These are phyloP conservation scores for Cryphonectria carpinicola DNA, from an alignment of 2,329 filamentous ascomycete genomes.

Conservation along the genomic window DNA sequence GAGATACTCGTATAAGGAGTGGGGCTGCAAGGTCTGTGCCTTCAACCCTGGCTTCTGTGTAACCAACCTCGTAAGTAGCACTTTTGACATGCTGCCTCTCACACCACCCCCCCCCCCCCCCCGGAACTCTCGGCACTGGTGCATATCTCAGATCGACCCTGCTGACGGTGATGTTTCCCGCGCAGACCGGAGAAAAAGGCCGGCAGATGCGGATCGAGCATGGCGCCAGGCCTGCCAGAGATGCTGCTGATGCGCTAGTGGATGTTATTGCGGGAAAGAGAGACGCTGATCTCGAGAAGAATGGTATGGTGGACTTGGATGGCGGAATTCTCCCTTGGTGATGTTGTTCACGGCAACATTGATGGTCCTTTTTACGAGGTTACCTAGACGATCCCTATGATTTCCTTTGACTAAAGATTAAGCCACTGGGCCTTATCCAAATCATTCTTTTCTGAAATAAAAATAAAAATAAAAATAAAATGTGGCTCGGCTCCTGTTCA, in stretches of 20 bases:
- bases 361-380: not conserved
- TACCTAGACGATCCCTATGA: no score
- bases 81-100: not conserved
- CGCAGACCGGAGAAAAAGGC: constrained; percentile 34
- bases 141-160: not conserved
- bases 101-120: not conserved
- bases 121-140: not conserved
- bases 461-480: not conserved
- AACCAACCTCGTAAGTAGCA: constrained; percentile 34
- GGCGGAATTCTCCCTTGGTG: constrained; percentile 2
- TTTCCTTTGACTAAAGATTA: not conserved
- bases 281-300: constrained; percentile 35
- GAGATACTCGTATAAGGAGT: constrained; percentile 34
- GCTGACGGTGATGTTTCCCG: not conserved
- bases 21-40: constrained; percentile 39
- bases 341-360: not conserved
- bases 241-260: constrained; percentile 34
- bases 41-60: constrained; percentile 42
- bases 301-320: constrained; percentile 27
- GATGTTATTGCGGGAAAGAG: constrained; percentile 37
- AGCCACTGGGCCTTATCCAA: not conserved
- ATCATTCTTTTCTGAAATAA: no score
- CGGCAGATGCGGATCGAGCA: constrained; percentile 32
- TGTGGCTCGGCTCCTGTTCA: not conserved
- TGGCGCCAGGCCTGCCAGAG: constrained; percentile 36